Base-by-base conservation (phyloP, 106 monocot species). In the Allium sativum region DNA sequence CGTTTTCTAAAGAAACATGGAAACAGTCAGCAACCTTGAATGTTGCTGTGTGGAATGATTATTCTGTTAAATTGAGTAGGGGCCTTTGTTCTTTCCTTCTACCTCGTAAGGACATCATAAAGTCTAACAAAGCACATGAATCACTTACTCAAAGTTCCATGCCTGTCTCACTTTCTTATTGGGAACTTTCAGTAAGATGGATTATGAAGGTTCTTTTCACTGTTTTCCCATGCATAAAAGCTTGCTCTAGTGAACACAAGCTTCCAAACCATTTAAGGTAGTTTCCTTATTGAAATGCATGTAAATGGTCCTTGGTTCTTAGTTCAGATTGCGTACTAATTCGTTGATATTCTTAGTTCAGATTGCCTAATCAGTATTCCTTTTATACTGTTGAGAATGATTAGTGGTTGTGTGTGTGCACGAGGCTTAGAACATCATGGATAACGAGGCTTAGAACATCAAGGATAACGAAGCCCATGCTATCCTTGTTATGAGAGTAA, bases 211-310 rank as follows among this genome's bases (percentile, higher is more conserved):
- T 92, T 78, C 80, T 98, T 54, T 51, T 78, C 45, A 77, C 82
- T 61, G 74, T 92, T 54, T 98, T 98, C 48, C 98, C 91, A 59
- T 92, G 91, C 68, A 82, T 98, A 58, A 92, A 88, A 57, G 98
- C 98, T 53, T 98, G 88, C 58, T 82, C 80, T 55, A 76, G 54
- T 72, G 91, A 74, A 69, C 78, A 58, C 46, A 69, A 74, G 61
- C 67, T 88, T 65, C 88, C 88, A 56, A 70, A 48, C 54, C 84
- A 98, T 73, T 76, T 88, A 80, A 98, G 91, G 98, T 98, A 59
- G 72, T 18, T 74, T 54, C 7, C 50, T 56, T 47, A 21, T 17
- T 62, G 19, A 62, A 22, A 64, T 64, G 50, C 62, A 46, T 13
- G 19, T 7, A 65, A 41, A 12, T 48, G 11, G 7, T 7, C 41